Conservation (phyloP, 2,329 filamentous ascomycete genomes). For the Cercospora canescens region DNA sequence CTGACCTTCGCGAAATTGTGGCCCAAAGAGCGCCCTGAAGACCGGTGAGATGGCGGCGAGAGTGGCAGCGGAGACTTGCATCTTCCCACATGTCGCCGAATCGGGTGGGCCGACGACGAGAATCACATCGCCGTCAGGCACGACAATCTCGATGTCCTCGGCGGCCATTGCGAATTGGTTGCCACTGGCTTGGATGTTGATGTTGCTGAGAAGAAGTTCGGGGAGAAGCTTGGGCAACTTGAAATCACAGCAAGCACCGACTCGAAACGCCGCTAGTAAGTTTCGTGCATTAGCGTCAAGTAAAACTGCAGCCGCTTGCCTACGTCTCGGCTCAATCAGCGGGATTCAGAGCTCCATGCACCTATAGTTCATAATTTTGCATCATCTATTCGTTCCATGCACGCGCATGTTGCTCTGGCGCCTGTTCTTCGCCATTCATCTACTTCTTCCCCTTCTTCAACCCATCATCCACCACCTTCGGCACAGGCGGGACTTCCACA, state of each 20-base stretch:
- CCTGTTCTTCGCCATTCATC: background rate
- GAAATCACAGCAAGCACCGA: background rate
- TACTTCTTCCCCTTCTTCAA: constrained; percentile 29
- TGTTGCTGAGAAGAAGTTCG: background rate
- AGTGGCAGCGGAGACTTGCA: background rate
- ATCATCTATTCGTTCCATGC: background rate
- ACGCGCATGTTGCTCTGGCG: background rate
- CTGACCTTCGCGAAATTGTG: constrained; percentile 15
- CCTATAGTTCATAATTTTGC: background rate
- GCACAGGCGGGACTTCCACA: constrained; percentile 50
- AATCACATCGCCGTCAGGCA: constrained; percentile 10
- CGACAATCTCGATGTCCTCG: background rate
- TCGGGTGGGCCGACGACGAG: background rate
- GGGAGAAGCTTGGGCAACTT: background rate
- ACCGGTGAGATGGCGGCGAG: constrained; percentile 1
- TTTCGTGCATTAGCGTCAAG: background rate
- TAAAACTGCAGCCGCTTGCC: too few species aligned
- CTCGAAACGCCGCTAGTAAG: background rate
- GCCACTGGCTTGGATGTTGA: background rate
- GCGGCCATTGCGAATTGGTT: background rate
- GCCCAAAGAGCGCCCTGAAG: constrained; percentile 12
- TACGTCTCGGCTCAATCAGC: background rate
- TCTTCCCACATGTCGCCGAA: background rate
- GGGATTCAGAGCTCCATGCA: background rate
- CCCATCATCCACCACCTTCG: constrained; percentile 35